Conservation (phyloP, 2,329 filamentous ascomycete species). For the Colletotrichum chlorophyti region DNA sequence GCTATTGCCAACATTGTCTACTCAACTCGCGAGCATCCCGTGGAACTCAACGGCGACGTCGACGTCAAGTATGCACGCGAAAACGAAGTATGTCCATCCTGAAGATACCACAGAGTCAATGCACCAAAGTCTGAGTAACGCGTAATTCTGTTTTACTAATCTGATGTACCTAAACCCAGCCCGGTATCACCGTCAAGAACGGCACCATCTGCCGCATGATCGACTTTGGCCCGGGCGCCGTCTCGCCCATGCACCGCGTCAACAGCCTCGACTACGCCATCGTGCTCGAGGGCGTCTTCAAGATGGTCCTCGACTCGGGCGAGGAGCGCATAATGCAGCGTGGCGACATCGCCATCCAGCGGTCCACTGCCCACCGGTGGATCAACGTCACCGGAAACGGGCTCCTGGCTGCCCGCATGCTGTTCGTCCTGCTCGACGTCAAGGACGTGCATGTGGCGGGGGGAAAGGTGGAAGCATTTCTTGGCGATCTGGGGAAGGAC, state of each 20-base stretch:
- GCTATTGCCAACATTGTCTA: slow-evolving; percentile 38
- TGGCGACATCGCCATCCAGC: slow-evolving; percentile 62
- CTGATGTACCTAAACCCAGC: no score
- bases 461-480: neutral
- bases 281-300: slow-evolving; percentile 59
- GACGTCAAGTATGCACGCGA: slow-evolving; percentile 31
- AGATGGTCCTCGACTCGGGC: slow-evolving; percentile 59
- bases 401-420: slow-evolving; percentile 12
- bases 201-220: no score
- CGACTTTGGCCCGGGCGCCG: neutral
- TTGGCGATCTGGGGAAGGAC: neutral
- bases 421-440: slow-evolving; percentile 11
- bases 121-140: no score
- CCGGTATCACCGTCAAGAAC: no score
- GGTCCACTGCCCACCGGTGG: slow-evolving; percentile 62
- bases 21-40: slow-evolving; percentile 34
- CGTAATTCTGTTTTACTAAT: no score
- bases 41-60: slow-evolving; percentile 32
- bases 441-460: neutral
- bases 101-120: no score
- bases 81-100: no score
- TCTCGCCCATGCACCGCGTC: slow-evolving; percentile 56
- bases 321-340: slow-evolving; percentile 50
- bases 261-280: slow-evolving; percentile 61
- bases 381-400: slow-evolving; percentile 41